Base-by-base conservation (phyloP, 2,329 filamentous ascomycete genomes). In the Echinosphaeria canescens region DNA sequence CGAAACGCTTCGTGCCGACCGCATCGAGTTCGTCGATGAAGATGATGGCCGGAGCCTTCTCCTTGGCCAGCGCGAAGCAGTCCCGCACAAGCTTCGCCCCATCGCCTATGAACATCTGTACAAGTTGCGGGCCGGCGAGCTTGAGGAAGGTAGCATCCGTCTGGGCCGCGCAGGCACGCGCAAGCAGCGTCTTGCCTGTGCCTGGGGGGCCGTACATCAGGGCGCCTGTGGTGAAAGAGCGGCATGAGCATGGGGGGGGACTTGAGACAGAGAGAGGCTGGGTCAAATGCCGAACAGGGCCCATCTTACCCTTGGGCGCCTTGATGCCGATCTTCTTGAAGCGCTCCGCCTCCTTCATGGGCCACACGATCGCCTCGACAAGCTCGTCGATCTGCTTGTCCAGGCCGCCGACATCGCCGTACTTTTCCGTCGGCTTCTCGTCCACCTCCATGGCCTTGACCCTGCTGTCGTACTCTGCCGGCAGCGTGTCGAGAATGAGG, bases 301-400 rank as follows among this genome's bases (percentile, higher is more conserved):
- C 2, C 3, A 17, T 15, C 54, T 33, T 67, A 93, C 88, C 88
- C 57, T 98, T 98, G 10, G 88, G 88, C 22, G 88, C 85, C 59
- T 98, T 98, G 62, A 98, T 98, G 39, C 88, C 88, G 43, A 98
- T 93, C 65, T 93, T 95, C 66, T 93, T 95, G 60, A 98, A 98
- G 13, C 85, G 70, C 41, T 98, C 90, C 2, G 88, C 84, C 55
- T 98, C 85, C 65, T 95, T 95, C 88, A 98, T 98, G 2, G 88
- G 88, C 85, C 85, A 95, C 16, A 98, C 88, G 26, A 98, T 88
- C 29, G 88, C 88, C 56, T 98, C 88, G 7, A 98, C 84, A 29
- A 98, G 65, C 55, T 98, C 90, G 50, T 93, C 85, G 44, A 98
- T 98, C 59, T 98, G 88, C 58, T 98, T 98, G 54, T 93, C 84